Evolutionary conservation across 768 basidiomycete species (phyloP).

Genomic region (Clavaria fumosa): DNA sequence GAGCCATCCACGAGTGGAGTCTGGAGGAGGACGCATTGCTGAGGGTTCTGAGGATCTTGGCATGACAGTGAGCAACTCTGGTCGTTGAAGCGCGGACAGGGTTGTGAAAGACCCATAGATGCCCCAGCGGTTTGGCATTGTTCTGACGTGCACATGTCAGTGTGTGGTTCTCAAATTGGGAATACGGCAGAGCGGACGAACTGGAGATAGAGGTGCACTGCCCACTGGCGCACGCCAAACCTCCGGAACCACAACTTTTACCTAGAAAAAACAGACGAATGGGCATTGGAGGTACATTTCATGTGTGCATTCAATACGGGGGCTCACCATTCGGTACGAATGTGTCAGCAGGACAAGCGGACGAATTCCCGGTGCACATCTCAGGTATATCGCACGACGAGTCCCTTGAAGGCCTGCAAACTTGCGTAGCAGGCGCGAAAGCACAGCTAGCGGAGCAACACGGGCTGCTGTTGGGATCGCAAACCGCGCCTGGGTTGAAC

Average conservation of each 20-base stretch:
- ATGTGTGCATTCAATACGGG: slow-evolving; percentile 4
- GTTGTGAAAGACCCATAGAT: slow-evolving; percentile 50
- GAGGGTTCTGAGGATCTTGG: slow-evolving; percentile 44
- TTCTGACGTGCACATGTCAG: slow-evolving; percentile 20
- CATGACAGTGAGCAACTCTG: slow-evolving; percentile 68
- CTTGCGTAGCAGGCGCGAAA: slow-evolving; percentile 49
- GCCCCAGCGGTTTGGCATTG: slow-evolving; percentile 68
- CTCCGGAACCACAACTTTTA: slow-evolving; percentile 45
- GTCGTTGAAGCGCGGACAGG: slow-evolving; percentile 50
- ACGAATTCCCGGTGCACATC: slow-evolving; percentile 60
- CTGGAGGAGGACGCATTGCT: slow-evolving; percentile 56
- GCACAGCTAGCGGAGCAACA: slow-evolving; percentile 62
- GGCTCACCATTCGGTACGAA: slow-evolving; percentile 43
- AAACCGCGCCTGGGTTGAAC: slow-evolving; percentile 53
- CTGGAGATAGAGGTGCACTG: slow-evolving; percentile 58
- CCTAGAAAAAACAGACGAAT: slow-evolving; percentile 27
- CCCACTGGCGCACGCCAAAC: slow-evolving; percentile 62
- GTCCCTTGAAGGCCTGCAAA: slow-evolving; percentile 61
- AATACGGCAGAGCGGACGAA: slow-evolving; percentile 21
- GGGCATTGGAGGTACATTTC: not conserved
- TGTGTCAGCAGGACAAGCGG: slow-evolving; percentile 54
- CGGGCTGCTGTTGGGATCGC: slow-evolving; percentile 59
- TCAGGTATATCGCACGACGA: slow-evolving; percentile 53
- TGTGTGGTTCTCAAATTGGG: slow-evolving; percentile 7
- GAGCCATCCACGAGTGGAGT: slow-evolving; percentile 67